phyloP scores from a whole-genome alignment of 495 filamentous ascomycete species.

The Podospora didyma region DNA sequence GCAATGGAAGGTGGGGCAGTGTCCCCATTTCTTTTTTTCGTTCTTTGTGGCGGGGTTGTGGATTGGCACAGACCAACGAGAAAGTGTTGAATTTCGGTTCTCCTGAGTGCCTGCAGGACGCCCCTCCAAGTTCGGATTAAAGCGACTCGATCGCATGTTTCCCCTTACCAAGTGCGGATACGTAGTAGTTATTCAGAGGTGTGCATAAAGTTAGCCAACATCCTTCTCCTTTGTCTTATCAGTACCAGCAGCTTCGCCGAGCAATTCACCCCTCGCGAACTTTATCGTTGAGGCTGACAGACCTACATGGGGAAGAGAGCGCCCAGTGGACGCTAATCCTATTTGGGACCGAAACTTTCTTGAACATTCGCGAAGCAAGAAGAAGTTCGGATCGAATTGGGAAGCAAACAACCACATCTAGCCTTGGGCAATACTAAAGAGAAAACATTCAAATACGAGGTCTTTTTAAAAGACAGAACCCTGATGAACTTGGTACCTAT shows the following conservation, averaged over 20 bases:
- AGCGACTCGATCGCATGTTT: neutral
- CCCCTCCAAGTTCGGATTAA: neutral
- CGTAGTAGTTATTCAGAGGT: neutral
- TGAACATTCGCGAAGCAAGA: constrained; percentile 26
- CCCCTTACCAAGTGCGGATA: too few species aligned
- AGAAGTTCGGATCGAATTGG: neutral
- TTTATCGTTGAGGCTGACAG: too few species aligned
- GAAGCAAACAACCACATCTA: neutral
- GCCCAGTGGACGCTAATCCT: constrained; percentile 22
- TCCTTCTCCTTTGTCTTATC: too few species aligned
- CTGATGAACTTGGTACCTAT: too few species aligned
- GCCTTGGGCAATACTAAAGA: too few species aligned
- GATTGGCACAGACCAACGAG: constrained; percentile 16
- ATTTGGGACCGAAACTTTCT: constrained; percentile 27
- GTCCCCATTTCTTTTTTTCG: constrained; percentile 12
- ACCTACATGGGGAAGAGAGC: too few species aligned
- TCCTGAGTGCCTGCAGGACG: neutral
- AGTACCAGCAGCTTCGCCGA: too few species aligned
- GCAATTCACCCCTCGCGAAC: too few species aligned
- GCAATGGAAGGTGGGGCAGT: constrained; percentile 22
- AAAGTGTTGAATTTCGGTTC: neutral
- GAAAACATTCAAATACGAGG: too few species aligned
- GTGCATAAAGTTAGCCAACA: too few species aligned
- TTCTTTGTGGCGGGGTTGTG: constrained; percentile 21
- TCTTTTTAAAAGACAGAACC: too few species aligned